Conservation (phyloP, 2,329 filamentous ascomycete species). For the Pyricularia pennisetigena region DNA sequence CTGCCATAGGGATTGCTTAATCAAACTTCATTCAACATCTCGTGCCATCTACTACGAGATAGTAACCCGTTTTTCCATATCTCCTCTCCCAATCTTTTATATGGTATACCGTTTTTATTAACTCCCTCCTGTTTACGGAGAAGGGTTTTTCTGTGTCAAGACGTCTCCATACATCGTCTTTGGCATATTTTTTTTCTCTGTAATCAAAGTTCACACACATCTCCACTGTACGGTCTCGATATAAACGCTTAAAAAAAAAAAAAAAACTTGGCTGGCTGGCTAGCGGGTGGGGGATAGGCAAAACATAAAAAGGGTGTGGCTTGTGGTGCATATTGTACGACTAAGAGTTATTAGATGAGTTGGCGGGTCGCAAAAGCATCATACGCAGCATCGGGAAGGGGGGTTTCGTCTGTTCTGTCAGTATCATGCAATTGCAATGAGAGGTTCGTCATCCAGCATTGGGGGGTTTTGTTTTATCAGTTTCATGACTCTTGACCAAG, state of each 20-base stretch:
- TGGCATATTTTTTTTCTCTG: neutral
- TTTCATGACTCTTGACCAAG: neutral
- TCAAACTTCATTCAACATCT: neutral
- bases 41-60: neutral
- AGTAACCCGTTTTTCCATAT: neutral
- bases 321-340: neutral
- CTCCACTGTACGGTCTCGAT: neutral
- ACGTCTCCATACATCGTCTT: neutral
- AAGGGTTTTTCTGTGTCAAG: neutral
- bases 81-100: slow-evolving; percentile 1
- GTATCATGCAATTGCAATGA: neutral
- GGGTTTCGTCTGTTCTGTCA: neutral
- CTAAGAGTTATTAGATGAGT: neutral
- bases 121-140: neutral
- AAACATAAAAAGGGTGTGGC: neutral
- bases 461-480: neutral
- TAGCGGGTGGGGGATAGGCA: neutral
- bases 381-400: neutral
- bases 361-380: neutral
- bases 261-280: neutral
- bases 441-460: neutral
- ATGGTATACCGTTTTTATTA: neutral
- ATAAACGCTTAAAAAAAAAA: neutral
- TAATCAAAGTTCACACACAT: neutral
- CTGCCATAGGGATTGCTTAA: neutral